Conservation (phyloP, 2,329 filamentous ascomycete species). For the Mycogone perniciosa region DNA sequence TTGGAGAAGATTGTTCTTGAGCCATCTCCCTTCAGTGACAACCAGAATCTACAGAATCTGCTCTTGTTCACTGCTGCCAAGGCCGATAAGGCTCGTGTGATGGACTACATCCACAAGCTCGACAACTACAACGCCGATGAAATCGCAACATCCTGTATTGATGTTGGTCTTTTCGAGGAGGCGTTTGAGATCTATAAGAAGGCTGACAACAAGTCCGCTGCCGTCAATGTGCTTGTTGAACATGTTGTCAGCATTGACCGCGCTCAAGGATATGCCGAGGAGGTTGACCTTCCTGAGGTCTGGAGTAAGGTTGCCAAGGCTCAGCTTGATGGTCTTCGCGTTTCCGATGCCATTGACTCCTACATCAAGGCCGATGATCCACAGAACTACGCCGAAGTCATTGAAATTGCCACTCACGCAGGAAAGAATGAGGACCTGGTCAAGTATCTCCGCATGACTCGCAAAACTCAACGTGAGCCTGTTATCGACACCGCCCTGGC, state of each 20-base stretch:
- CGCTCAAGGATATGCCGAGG: slow-evolving; percentile 90
- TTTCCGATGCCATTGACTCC: slow-evolving; percentile 88
- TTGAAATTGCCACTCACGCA: slow-evolving; percentile 89
- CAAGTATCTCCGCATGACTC: slow-evolving; percentile 93
- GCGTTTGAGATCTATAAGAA: slow-evolving; percentile 99
- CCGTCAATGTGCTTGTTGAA: slow-evolving; percentile 88
- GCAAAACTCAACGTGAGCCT: slow-evolving; percentile 91
- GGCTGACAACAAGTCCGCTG: slow-evolving; percentile 78
- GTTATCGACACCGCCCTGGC: slow-evolving; percentile 89
- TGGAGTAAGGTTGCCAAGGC: slow-evolving; percentile 99
- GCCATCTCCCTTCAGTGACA: slow-evolving; percentile 97
- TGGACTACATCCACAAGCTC: slow-evolving; percentile 92
- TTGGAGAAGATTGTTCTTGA: slow-evolving; percentile 99
- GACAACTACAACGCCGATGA: slow-evolving; percentile 87
- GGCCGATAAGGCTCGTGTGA: slow-evolving; percentile 88
- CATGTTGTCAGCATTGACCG: slow-evolving; percentile 97
- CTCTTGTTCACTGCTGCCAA: slow-evolving; percentile 95
- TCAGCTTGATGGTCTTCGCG: slow-evolving; percentile 89
- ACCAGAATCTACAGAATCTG: slow-evolving; percentile 91
- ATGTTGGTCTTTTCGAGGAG: slow-evolving; percentile 91
- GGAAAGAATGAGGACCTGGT: slow-evolving; percentile 97
- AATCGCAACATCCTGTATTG: slow-evolving; percentile 87
- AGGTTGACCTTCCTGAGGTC: slow-evolving; percentile 87
- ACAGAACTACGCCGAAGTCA: slow-evolving; percentile 90
- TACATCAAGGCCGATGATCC: slow-evolving; percentile 95